phyloP scores from a whole-genome alignment of 176 grass and related monocot genomes.

The Oryza coarctata region DNA sequence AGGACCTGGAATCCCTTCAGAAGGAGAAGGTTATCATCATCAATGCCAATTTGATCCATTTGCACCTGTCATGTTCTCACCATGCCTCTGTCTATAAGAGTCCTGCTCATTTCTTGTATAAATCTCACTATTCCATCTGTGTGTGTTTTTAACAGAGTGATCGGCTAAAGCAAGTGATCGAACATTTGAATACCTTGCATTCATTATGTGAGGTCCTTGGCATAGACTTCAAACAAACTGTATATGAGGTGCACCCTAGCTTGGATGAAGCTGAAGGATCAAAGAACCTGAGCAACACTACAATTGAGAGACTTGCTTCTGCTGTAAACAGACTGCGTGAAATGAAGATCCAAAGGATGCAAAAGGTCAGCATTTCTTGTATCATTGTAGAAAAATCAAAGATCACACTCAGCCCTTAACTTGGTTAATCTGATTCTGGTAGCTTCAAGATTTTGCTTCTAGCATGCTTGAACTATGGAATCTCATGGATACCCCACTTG shows the following conservation, averaged over 20 bases:
- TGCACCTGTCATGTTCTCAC: not conserved
- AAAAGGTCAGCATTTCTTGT: conserved; percentile 56
- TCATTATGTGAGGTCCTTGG: conserved; percentile 76
- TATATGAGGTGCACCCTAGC: conserved; percentile 74
- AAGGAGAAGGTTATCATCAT: conserved; percentile 75
- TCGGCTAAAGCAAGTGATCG: conserved; percentile 73
- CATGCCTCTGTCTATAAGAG: not conserved
- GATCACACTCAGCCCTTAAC: not conserved
- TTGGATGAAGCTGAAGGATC: conserved; percentile 67
- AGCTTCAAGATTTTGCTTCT: conserved; percentile 90
- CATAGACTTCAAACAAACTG: conserved; percentile 67
- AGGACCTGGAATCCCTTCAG: conserved; percentile 69
- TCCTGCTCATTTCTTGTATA: not conserved
- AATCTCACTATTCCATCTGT: conserved; percentile 22
- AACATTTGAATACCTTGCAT: conserved; percentile 61
- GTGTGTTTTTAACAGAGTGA: conserved; percentile 57
- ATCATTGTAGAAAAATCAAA: not conserved
- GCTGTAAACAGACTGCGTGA: conserved; percentile 56
- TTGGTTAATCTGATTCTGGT: conserved; percentile 9
- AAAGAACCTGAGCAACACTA: conserved; percentile 73
- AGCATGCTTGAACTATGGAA: conserved; percentile 88
- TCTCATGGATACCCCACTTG: conserved; percentile 84
- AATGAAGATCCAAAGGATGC: conserved; percentile 78
- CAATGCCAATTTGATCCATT: conserved; percentile 24
- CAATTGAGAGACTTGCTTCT: conserved; percentile 56